phyloP scores from a whole-genome alignment of 768 basidiomycete species.

The Lyophyllum shimeji region DNA sequence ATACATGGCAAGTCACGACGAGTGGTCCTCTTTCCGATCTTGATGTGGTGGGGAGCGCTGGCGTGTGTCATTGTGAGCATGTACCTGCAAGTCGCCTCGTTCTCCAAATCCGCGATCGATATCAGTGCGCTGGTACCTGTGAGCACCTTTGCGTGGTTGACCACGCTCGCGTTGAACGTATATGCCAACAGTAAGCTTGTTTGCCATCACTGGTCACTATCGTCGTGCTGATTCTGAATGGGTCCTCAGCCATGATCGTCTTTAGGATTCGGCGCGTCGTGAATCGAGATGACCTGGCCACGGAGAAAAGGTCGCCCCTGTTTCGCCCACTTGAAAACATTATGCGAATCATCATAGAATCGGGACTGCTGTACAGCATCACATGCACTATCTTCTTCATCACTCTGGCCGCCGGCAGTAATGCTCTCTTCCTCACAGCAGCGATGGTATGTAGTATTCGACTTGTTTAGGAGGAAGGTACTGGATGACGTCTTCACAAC shows the following conservation, averaged over 20 bases:
- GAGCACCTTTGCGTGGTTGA: conserved; percentile 34
- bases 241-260: conserved; percentile 33
- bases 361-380: conserved; percentile 37
- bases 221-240: background rate
- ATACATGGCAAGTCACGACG: conserved; percentile 31
- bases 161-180: conserved; percentile 36
- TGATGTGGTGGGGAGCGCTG: conserved; percentile 37
- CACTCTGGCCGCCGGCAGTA: background rate
- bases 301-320: background rate
- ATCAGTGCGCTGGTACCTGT: conserved; percentile 26
- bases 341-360: conserved; percentile 35
- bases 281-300: background rate
- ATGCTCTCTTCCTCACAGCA: background rate
- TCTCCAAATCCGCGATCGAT: background rate
- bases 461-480: background rate
- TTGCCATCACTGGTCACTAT: background rate
- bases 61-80: conserved; percentile 19
- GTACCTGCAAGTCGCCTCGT: background rate
- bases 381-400: background rate
- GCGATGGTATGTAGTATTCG: background rate
- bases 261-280: conserved; percentile 29
- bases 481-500: background rate
- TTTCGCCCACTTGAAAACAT: conserved; percentile 19
- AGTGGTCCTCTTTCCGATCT: conserved; percentile 27
- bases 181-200: conserved; percentile 33